phyloP scores from a whole-genome alignment of 805 yeast genomes.

The Naumovozyma dairenensis region DNA sequence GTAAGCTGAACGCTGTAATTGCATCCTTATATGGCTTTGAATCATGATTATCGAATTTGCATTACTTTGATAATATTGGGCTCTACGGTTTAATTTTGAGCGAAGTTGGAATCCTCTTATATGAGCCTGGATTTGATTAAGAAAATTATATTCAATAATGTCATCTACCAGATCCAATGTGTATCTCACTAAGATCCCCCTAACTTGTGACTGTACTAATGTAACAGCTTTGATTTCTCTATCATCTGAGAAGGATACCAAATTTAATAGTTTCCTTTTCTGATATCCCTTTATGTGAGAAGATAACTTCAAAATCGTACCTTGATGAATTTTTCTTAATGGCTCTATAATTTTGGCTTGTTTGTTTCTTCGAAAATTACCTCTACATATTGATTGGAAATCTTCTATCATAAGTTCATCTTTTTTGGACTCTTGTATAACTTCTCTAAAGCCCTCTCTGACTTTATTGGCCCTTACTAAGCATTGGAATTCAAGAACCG shows the following conservation, averaged over 20 bases:
- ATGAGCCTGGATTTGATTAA: slow-evolving; percentile 41
- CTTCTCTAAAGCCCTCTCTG: neutral
- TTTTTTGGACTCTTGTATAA: neutral
- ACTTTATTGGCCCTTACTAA: neutral
- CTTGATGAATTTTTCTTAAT: slow-evolving; percentile 21
- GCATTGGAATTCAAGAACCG: neutral
- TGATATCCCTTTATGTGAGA: slow-evolving; percentile 10
- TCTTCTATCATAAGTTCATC: slow-evolving; percentile 28
- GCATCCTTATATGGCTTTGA: slow-evolving; percentile 65
- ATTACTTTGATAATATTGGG: slow-evolving; percentile 45
- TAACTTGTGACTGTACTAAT: slow-evolving; percentile 45
- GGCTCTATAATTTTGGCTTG: slow-evolving; percentile 3
- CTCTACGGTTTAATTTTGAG: slow-evolving; percentile 23
- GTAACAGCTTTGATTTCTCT: slow-evolving; percentile 23
- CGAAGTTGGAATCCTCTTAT: slow-evolving; percentile 42
- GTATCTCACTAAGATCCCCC: slow-evolving; percentile 58
- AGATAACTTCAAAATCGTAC: slow-evolving; percentile 5
- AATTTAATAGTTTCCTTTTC: slow-evolving; percentile 2
- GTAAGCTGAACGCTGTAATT: slow-evolving; percentile 63
- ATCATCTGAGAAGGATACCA: neutral
- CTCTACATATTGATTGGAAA: slow-evolving; percentile 60
- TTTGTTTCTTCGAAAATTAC: neutral
- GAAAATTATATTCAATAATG: slow-evolving; percentile 38
- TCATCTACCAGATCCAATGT: slow-evolving; percentile 44
- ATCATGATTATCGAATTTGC: slow-evolving; percentile 53